A percentile compares a stretch with the other conserved stretches of the same genome.
Evolutionary conservation across 331 rosid species (phyloP).

Genomic region (Saraca asoca): DNA sequence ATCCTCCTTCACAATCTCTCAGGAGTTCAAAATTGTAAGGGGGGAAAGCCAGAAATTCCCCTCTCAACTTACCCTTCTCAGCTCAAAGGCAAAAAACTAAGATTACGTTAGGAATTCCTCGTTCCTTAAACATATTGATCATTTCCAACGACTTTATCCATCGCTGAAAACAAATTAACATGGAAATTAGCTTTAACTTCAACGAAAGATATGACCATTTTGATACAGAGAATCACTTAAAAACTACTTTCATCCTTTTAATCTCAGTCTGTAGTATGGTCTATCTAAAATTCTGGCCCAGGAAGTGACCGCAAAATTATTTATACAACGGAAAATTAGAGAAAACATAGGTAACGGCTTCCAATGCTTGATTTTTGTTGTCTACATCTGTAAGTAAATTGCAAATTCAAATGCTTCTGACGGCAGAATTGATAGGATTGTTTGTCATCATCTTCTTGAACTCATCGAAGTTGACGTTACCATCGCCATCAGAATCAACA

Average conservation of each 20-base stretch:
- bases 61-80: no score
- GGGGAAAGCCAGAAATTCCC: no score
- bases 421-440: constrained; percentile 26
- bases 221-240: no score
- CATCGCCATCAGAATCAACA: constrained; percentile 87
- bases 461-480: constrained; percentile 77
- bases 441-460: constrained; percentile 79
- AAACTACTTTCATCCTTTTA: neutral
- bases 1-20: no score
- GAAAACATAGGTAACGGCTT: neutral
- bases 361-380: no score
- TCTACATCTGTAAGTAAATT: constrained; percentile 14
- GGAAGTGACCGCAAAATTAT: constrained; percentile 1
- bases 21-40: no score
- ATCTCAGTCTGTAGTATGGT: constrained; percentile 1
- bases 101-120: no score
- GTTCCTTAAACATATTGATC: neutral
- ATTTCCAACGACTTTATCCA: neutral
- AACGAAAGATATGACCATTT: no score
- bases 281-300: neutral
- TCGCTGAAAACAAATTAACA: no score
- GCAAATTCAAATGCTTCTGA: neutral
- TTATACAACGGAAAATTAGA: neutral
- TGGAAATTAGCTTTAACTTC: neutral
- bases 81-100: no score